These are phyloP conservation scores for Blastomyces parvus DNA, from an alignment of 2,329 filamentous ascomycete genomes.

Conservation along the genomic window DNA sequence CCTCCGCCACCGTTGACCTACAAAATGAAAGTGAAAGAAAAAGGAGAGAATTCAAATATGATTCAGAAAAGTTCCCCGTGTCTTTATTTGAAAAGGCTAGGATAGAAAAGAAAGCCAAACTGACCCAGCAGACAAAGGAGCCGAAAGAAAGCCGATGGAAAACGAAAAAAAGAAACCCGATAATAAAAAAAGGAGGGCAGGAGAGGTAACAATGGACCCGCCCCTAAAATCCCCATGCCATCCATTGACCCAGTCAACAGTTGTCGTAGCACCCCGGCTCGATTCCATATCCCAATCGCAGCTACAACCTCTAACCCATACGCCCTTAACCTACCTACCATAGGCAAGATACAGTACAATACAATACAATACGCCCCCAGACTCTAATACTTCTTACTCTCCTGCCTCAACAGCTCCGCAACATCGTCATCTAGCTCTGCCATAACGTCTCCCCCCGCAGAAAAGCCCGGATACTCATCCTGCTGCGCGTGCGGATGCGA, in stretches of 20 bases:
- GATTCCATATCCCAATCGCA: not conserved
- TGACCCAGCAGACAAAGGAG: not conserved
- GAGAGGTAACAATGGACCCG: too few species aligned
- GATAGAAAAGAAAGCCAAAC: not conserved
- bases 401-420: conserved; percentile 47
- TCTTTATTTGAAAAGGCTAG: not conserved
- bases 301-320: too few species aligned
- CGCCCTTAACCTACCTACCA: not conserved
- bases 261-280: not conserved
- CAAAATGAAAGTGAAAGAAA: not conserved
- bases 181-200: too few species aligned
- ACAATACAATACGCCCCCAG: not conserved
- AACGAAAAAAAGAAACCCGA: not conserved
- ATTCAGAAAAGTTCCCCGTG: not conserved
- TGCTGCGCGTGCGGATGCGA: conserved; percentile 24
- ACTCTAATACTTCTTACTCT: conserved; percentile 23
- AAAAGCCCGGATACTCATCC: conserved; percentile 37
- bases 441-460: conserved; percentile 46
- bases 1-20: too few species aligned
- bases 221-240: not conserved
- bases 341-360: not conserved
- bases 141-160: not conserved
- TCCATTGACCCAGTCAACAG: not conserved
- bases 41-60: not conserved
- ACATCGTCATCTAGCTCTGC: conserved; percentile 53